Evolutionary conservation across 2,329 filamentous ascomycete genomes (phyloP), one percentile per base, ranked within the genome.

Genomic region (Pseudogymnoascus sp.): DNA sequence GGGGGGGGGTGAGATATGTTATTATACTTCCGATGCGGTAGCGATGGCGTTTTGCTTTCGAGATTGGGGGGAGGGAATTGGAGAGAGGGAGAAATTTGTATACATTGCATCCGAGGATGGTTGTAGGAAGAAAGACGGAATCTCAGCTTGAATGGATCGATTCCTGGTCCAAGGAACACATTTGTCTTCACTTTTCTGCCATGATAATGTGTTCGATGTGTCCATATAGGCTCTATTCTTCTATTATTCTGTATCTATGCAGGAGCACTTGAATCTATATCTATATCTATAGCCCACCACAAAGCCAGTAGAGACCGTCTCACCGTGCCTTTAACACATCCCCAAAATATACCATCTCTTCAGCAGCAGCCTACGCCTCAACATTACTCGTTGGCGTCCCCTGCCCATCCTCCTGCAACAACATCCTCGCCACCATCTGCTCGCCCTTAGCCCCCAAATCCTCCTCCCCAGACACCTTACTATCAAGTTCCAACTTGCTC

Each of bases 401-500:
- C 55, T 59, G 18, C 5, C 36, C 55, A 39, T 59, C 42, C 18
- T 35, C 60, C 33, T 61, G 35, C 36, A 63, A 35, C 59, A 81
- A 71, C 78, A 81, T 79, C 39, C 76, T 75, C 62, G 80, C 78
- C 5, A 81, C 77, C 4, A 73, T 71, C 69, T 78, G 77, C 64
- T 79, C 76, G 1, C 77, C 80, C 59, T 78, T 79, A 33, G 76
- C 77, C 65, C 82, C 79, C 29, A 73, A 65, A 42, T 76, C 77
- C 3, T 79, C 79, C 1, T 75, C 78, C 1, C 85, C 87, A 6
- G 84, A 83, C 29, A 90, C 86, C 63, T 86, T 80, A 65, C 87
- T 84, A 72, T 97, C 94, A 27, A 99, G 84, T 70, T 91, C 90
- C 62, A 99, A 81, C 78, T 99, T 99, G 69, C 92, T 95, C 75